Conservation (phyloP, 805 yeast species). For the Middelhovenomyces tepae region DNA sequence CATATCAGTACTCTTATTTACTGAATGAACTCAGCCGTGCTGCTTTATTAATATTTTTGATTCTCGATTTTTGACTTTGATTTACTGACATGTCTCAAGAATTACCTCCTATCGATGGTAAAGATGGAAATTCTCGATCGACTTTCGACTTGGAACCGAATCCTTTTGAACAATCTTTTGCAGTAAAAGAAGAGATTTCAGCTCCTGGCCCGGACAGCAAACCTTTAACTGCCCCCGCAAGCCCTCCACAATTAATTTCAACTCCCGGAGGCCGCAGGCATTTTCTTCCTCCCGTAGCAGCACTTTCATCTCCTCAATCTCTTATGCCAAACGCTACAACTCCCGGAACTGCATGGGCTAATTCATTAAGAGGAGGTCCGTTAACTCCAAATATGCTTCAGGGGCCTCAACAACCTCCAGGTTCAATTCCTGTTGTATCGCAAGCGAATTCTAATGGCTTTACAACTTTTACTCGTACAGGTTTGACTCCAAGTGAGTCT, state of each 20-base stretch:
- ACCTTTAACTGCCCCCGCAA: slow-evolving; percentile 3
- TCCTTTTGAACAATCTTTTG: slow-evolving; percentile 92
- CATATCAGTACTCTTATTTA: too few species aligned
- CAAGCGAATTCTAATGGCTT: slow-evolving; percentile 20
- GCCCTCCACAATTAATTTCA: slow-evolving; percentile 8
- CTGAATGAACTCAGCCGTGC: too few species aligned
- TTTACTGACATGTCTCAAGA: too few species aligned
- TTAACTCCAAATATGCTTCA: slow-evolving; percentile 31
- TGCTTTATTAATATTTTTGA: too few species aligned
- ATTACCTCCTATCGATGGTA: too few species aligned
- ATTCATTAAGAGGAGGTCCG: slow-evolving; percentile 26
- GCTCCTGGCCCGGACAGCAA: slow-evolving; percentile 6
- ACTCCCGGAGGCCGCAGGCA: slow-evolving; percentile 21
- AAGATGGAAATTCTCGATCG: too few species aligned
- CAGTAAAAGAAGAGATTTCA: slow-evolving; percentile 25
- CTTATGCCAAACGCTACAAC: slow-evolving; percentile 13
- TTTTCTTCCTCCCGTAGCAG: slow-evolving; percentile 22
- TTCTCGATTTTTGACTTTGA: too few species aligned
- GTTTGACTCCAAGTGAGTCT: slow-evolving; percentile 71
- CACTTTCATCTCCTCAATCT: slow-evolving; percentile 21
- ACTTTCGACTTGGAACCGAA: slow-evolving; percentile 81
- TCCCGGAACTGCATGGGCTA: slow-evolving; percentile 15
- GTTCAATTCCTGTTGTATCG: slow-evolving; percentile 26
- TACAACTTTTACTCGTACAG: slow-evolving; percentile 31
- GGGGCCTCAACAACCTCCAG: slow-evolving; percentile 24